phyloP scores from a whole-genome alignment of 1,139 yeast species.

The Zygosaccharomyces pseudobailii region DNA sequence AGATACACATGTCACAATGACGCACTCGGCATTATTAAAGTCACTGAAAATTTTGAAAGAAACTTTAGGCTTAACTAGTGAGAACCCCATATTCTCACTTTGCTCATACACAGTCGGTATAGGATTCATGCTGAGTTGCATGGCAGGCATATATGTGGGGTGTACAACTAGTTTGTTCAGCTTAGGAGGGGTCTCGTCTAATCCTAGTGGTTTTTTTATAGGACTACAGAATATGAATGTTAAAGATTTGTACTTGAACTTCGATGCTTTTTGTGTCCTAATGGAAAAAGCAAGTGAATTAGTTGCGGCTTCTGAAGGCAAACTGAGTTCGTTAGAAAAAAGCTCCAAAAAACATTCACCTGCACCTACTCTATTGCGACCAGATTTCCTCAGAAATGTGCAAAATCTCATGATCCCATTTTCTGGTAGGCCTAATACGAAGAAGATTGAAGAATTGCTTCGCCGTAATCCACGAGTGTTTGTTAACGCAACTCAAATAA shows the following conservation, averaged over 20 bases:
- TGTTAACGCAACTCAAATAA: constrained; percentile 65
- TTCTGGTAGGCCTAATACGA: constrained; percentile 68
- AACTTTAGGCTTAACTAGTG: constrained; percentile 76
- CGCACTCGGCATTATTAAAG: constrained; percentile 63
- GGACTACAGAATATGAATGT: constrained; percentile 74
- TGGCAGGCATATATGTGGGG: constrained; percentile 83
- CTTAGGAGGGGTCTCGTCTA: constrained; percentile 70
- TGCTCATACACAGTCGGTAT: constrained; percentile 80
- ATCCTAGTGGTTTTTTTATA: constrained; percentile 69
- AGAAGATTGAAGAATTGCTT: constrained; percentile 55
- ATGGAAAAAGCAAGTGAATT: constrained; percentile 51
- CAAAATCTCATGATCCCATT: constrained; percentile 83
- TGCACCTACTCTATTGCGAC: constrained; percentile 16
- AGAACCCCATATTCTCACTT: constrained; percentile 75
- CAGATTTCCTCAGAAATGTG: constrained; percentile 52
- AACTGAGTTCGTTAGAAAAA: constrained; percentile 1
- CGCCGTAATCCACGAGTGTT: constrained; percentile 61
- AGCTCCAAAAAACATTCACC: constrained; percentile 13
- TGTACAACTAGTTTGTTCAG: constrained; percentile 78
- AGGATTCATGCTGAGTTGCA: constrained; percentile 79
- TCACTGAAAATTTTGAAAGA: constrained; percentile 88
- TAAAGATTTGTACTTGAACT: constrained; percentile 81
- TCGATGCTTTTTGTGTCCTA: constrained; percentile 78
- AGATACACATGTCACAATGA: constrained; percentile 31
- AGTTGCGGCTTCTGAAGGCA: constrained; percentile 9